Base-by-base conservation (phyloP, 139 green algal genomes). In the Deuterostichococcus epilithicus region DNA sequence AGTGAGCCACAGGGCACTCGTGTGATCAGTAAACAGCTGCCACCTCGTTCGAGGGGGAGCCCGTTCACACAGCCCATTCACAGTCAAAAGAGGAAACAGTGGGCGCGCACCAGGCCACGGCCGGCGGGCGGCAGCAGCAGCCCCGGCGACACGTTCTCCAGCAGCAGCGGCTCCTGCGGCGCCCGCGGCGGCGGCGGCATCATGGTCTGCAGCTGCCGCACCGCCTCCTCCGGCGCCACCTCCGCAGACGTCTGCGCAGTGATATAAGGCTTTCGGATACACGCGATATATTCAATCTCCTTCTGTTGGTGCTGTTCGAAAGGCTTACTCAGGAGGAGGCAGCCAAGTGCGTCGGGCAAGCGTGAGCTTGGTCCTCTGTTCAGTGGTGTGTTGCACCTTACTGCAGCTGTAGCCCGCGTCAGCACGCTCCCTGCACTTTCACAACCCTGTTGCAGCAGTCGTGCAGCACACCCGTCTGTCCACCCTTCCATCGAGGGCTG, bases 41-140 rank as follows among this genome's bases (percentile, higher is more conserved):
- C 68, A 77, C 73, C 25, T 69, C 84, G 76, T 85, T 84, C 47
- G 72, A n/a, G n/a, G n/a, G n/a, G n/a, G n/a, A n/a, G n/a, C n/a
- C n/a, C n/a, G n/a, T n/a, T n/a, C n/a, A n/a, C n/a, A n/a, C 63
- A 70, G 22, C 63, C 26, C 26, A 70, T 26, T n/a, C 30, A 45
- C 28, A 25, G 33, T 5, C 60, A n/a, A 33, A 33, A 72, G 2
- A 58, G 2, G 13, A 18, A 44, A 18, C 15, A 59, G n/a, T n/a
- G n/a, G n/a, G n/a, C 3, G 18, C 52, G n/a, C 0, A 75, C 38
- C 23, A 52, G 68, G 34, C 76, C 79, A n/a, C 58, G 35, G 28
- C 66, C 76, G 25, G 84, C 77, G 23, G 92, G 92, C 20, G 89
- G 86, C 79, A 98, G 83, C 75, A 97, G 83, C 73, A 97, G 85